Percentiles rank a stretch among this genome's conserved stretches.
phyloP scores from a whole-genome alignment of 2,329 filamentous ascomycete genomes.

The Trichoderma endophyticum region DNA sequence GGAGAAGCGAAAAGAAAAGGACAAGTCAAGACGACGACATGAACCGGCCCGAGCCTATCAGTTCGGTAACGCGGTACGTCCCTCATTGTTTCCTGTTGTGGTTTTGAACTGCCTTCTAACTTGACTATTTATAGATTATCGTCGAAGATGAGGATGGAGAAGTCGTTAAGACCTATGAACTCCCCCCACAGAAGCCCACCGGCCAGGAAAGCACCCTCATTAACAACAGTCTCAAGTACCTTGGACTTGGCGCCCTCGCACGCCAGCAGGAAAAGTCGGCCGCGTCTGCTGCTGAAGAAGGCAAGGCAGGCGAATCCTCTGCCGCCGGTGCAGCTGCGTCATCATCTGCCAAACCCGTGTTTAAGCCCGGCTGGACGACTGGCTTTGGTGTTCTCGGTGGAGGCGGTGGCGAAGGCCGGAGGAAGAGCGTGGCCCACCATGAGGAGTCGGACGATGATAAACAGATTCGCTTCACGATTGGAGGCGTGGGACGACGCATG shows the following conservation, averaged over 20 bases:
- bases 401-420: conserved; percentile 32
- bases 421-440: conserved; percentile 42
- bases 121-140: conserved; percentile 57
- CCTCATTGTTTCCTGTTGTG: neutral
- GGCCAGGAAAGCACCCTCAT: conserved; percentile 40
- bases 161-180: conserved; percentile 79
- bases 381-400: conserved; percentile 42
- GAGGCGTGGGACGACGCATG: conserved; percentile 68
- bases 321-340: conserved; percentile 22
- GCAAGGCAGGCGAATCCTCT: conserved; percentile 32
- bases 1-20: conserved; percentile 60
- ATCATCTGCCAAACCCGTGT: conserved; percentile 35
- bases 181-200: conserved; percentile 54
- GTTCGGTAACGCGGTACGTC: conserved; percentile 70
- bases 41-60: conserved; percentile 81
- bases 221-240: conserved; percentile 49
- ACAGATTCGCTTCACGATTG: conserved; percentile 73
- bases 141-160: conserved; percentile 85
- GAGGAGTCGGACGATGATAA: conserved; percentile 63
- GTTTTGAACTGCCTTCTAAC: neutral
- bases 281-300: conserved; percentile 30
- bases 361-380: conserved; percentile 49
- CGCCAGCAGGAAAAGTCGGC: conserved; percentile 40
- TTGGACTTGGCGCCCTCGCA: conserved; percentile 48
- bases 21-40: conserved; percentile 57